A percentile compares a stretch with the other conserved stretches of the same genome.
Conservation (phyloP, 139 green algal genomes). For the Tetradesmus obliquus region DNA sequence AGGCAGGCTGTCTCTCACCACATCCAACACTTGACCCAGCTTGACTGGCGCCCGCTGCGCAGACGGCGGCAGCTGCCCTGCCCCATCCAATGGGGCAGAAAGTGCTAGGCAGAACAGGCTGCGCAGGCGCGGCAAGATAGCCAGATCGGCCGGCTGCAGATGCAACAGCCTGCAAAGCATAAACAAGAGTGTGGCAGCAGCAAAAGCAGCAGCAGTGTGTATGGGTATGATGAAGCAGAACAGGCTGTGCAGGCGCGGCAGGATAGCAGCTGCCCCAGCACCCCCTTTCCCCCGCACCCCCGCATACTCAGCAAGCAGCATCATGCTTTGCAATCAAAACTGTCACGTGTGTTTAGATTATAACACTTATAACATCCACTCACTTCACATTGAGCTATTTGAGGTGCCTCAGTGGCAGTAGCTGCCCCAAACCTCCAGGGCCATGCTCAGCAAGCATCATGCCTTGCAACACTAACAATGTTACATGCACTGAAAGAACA, state of each 20-base stretch:
- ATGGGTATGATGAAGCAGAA: too few relatives aligned
- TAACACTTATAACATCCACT: too few relatives aligned
- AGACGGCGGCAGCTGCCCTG: background rate
- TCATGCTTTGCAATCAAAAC: too few relatives aligned
- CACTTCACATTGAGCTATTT: slow-evolving; percentile 15
- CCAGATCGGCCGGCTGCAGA: background rate
- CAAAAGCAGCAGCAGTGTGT: background rate
- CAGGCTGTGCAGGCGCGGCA: too few relatives aligned
- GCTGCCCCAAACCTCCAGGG: too few relatives aligned
- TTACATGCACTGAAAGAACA: too few relatives aligned
- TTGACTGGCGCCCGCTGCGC: background rate
- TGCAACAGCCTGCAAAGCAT: background rate
- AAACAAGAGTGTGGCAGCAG: background rate
- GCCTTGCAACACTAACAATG: too few relatives aligned
- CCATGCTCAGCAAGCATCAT: too few relatives aligned
- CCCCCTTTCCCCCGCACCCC: too few relatives aligned
- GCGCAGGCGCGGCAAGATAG: background rate
- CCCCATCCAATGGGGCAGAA: background rate
- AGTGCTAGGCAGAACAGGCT: slow-evolving; percentile 23
- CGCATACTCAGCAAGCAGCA: too few relatives aligned
- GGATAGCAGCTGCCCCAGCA: too few relatives aligned
- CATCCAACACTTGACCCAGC: background rate
- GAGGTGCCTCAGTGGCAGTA: background rate
- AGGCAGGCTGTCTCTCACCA: slow-evolving; percentile 9
- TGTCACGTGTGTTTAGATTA: too few relatives aligned